A percentile compares a stretch with the other conserved stretches of the same genome.
These are phyloP conservation scores for Ulvella scutata DNA, from an alignment of 139 green algal species.

Conservation along the genomic window DNA sequence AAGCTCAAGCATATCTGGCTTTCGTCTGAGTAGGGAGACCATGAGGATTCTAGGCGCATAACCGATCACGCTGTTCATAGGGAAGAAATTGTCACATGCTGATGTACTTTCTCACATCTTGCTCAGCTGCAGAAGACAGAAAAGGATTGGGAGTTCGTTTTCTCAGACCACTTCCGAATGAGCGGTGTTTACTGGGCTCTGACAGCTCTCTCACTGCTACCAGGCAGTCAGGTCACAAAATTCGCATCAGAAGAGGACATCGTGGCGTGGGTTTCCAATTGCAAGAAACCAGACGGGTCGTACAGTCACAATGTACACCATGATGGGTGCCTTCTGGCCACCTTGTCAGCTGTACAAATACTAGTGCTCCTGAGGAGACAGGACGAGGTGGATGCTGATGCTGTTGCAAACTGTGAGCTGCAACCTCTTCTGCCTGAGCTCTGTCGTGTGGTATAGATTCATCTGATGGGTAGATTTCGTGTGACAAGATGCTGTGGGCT, in stretches of 20 bases:
- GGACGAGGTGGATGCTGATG: slow-evolving; percentile 52
- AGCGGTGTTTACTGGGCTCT: slow-evolving; percentile 96
- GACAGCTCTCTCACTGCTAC: slow-evolving; percentile 64
- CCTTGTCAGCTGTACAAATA: slow-evolving; percentile 88
- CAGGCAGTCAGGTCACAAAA: neutral
- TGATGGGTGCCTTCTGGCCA: slow-evolving; percentile 93
- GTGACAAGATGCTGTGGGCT: no score
- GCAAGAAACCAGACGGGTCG: slow-evolving; percentile 44
- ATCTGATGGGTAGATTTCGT: no score
- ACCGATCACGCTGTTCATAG: no score
- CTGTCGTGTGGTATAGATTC: no score
- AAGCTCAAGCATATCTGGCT: slow-evolving; percentile 43
- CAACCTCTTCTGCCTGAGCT: neutral
- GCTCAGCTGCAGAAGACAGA: slow-evolving; percentile 25
- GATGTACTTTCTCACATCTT: no score
- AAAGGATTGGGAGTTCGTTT: slow-evolving; percentile 47
- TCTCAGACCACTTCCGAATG: slow-evolving; percentile 93
- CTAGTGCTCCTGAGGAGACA: slow-evolving; percentile 70
- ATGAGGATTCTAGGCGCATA: no score
- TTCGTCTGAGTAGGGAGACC: no score
- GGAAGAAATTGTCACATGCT: no score
- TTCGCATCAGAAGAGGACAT: slow-evolving; percentile 8
- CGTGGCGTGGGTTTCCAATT: slow-evolving; percentile 47
- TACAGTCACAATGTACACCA: slow-evolving; percentile 77
- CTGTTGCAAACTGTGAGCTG: slow-evolving; percentile 44